Evolutionary conservation across 2,329 filamentous ascomycete genomes (phyloP).

Genomic region (Tolypocladium tundrense): DNA sequence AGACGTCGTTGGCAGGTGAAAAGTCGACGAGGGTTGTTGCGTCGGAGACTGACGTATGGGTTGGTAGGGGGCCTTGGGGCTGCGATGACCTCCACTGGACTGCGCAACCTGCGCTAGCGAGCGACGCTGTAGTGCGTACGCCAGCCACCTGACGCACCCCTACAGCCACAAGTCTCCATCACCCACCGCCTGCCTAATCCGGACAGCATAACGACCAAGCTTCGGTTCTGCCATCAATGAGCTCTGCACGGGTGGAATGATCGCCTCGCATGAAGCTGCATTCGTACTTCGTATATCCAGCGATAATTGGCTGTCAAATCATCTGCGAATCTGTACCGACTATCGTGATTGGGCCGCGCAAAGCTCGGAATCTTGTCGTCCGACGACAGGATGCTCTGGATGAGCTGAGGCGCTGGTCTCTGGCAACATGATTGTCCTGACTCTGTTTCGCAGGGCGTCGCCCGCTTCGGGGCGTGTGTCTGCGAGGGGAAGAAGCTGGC

Average conservation of each 20-base stretch:
- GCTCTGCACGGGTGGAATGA: neutral
- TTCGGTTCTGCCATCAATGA: neutral
- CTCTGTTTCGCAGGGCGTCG: slow-evolving; percentile 4
- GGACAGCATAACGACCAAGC: neutral
- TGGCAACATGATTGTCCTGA: slow-evolving; percentile 7
- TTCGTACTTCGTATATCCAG: neutral
- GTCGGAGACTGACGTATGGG: slow-evolving; percentile 3
- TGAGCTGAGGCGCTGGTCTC: neutral
- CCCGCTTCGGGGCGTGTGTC: neutral
- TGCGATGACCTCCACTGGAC: neutral
- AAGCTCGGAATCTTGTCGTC: neutral
- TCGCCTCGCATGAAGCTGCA: neutral
- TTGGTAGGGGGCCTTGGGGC: neutral
- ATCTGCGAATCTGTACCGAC: neutral
- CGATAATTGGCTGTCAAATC: neutral
- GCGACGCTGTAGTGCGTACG: neutral
- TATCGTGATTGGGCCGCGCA: neutral
- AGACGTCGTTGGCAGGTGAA: slow-evolving; percentile 1
- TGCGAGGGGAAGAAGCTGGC: neutral
- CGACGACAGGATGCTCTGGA: neutral
- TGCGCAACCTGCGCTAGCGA: neutral
- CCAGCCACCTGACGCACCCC: neutral
- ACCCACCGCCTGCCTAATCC: neutral
- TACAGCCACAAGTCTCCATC: neutral
- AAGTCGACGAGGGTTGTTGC: neutral